Evolutionary conservation across 352 stramenopile species (phyloP), one percentile per base, ranked within the genome.

Genomic region (Phytophthora brassicae): DNA sequence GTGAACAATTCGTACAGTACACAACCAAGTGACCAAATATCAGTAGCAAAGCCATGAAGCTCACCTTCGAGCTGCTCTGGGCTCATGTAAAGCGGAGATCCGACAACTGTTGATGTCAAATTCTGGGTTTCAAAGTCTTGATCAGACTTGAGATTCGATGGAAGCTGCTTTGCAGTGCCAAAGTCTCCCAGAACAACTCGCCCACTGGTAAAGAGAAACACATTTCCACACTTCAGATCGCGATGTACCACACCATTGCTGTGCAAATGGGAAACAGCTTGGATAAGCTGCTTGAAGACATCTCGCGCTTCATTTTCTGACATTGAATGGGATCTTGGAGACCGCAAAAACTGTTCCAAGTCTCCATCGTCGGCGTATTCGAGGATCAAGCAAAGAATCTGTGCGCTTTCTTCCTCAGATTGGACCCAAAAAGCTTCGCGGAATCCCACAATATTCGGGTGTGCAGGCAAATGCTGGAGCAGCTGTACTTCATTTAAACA

Each of bases 211-310:
- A 97, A 89, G 12, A 92, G 62, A 44, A 97, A 86, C 0, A 95
- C 54, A 54, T 97, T 97, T 46, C 91, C 81, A 29, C 79, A 73
- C 69, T 97, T 97, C 17, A 97, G 70, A 49, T 97, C 90, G 17
- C 90, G 88, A 60, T 96, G 94, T 1, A 91, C 66, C 46, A 93
- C 66, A 43, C 70, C 53, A 5, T 75, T 56, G 0, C 45, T 36
- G 31, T 95, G 85, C 19, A 95, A 53, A 56, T 88, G 84, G 6
- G 81, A 61, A 11, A 99, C 86, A 2, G 95, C 97, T 9, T 91
- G 63, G 16, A 82, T 82, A 35, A 99, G 94, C 56, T 86, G 75
- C 1, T 56, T 31, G n/a, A 87, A 87, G 24, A 86, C 62, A 9
- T 35, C 19, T 2, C 79, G 48, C 8, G 56, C 58, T 31, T 58